These are phyloP conservation scores for Fraxinus nigra DNA, from an alignment of 305 asterid genomes.

Conservation along the genomic window DNA sequence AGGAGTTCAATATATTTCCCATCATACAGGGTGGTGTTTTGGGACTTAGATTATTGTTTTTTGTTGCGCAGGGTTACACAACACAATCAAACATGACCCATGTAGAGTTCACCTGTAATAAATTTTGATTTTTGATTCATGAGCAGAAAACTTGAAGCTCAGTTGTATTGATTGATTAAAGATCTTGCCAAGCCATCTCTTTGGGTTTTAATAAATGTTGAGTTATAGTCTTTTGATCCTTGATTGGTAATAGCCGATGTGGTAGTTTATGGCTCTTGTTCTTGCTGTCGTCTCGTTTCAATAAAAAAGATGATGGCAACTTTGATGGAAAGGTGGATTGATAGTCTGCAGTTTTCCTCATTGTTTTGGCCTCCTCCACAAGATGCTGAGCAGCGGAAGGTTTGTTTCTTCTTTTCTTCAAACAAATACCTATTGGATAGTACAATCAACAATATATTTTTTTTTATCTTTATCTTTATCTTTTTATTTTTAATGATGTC, in stretches of 20 bases:
- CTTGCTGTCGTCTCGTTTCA: slow-evolving; percentile 33
- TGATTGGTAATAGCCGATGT: slow-evolving; percentile 23
- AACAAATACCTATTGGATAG: not conserved
- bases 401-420: slow-evolving; percentile 20
- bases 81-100: slow-evolving; percentile 16
- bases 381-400: slow-evolving; percentile 83
- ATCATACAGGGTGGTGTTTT: slow-evolving; percentile 12
- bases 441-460: not conserved
- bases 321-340: slow-evolving; percentile 78
- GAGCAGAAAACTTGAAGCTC: slow-evolving; percentile 33
- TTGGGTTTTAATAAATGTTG: slow-evolving; percentile 39
- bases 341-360: slow-evolving; percentile 85
- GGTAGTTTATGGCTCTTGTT: slow-evolving; percentile 34
- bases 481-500: not conserved
- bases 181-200: slow-evolving; percentile 28
- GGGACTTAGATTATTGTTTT: slow-evolving; percentile 20
- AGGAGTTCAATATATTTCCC: not conserved
- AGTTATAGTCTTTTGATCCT: slow-evolving; percentile 40
- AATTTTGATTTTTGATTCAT: slow-evolving; percentile 29
- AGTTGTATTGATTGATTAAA: slow-evolving; percentile 31
- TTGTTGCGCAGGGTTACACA: slow-evolving; percentile 36
- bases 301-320: slow-evolving; percentile 62
- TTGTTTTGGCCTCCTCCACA: slow-evolving; percentile 93
- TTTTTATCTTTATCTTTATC: not conserved
- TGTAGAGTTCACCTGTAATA: slow-evolving; percentile 25